Base-by-base conservation (phyloP, 225 moss, liverwort and hornwort genomes). In the Marchantia polymorpha region DNA sequence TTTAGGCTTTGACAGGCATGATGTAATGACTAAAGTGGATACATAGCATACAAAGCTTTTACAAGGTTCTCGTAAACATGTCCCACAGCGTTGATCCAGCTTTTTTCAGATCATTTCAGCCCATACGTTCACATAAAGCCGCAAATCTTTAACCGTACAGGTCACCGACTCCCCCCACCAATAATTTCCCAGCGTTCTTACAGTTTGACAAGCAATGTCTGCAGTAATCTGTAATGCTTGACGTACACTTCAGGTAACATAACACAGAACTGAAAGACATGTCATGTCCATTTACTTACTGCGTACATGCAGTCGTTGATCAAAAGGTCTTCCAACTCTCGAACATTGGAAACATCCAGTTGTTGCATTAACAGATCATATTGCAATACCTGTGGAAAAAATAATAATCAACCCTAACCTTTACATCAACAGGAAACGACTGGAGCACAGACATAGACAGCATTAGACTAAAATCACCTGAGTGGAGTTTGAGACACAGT, bases 241-340 rank as follows among this genome's bases (percentile, higher is more conserved):
- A 22, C 0, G 49, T 51, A 7, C 49, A 70, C 49, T 70, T 48
- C 39, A 70, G 3, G 70, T 30, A 17, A 48, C 48, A 69, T 2
- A 71, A 19, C 16, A 7, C 17, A 50, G 50, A 71, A 23, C 13
- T 0, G 22, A 9, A 4, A 23, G 7, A 51, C 49, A n/a, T 49
- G n/a, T 50, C 17, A 49, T 17, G 50, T 27, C 27, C 25, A n/a
- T 65, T 7, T 52, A 74, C 92, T 69, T 86, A 94, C 94, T 89
- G 92, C 92, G 85, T 95, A 95, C 95, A 95, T 95, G 88, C 95
- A 95, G 77, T 95, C 95, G 78, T 95, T 95, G 80, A 95, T 95
- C 61, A 95, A 88, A 72, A 95, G 90, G 76, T 95, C 95, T 82
- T 95, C 95, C 70, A 95, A 89, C 83, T 92, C 92, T 31, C 95